phyloP scores from a whole-genome alignment of 768 basidiomycete species.

The Leccinum ochraceum region DNA sequence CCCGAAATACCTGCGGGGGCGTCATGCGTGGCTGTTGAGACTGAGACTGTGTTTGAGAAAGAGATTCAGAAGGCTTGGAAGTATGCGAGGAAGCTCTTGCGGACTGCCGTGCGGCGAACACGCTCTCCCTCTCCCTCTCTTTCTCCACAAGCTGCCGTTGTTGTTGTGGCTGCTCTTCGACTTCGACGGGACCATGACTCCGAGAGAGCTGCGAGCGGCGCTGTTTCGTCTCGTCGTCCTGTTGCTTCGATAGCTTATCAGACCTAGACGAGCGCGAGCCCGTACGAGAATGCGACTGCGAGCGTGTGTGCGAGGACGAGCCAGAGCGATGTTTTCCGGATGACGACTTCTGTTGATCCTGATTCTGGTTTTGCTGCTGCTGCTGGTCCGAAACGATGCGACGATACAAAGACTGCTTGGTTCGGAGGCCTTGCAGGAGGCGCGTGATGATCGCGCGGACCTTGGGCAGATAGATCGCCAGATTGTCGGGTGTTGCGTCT shows the following conservation, averaged over 20 bases:
- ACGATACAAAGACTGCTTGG: conserved; percentile 87
- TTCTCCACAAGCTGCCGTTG: conserved; percentile 35
- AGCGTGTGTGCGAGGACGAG: conserved; percentile 55
- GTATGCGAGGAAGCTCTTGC: conserved; percentile 41
- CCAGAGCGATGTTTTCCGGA: conserved; percentile 42
- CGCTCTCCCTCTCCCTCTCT: conserved; percentile 35
- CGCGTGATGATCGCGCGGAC: conserved; percentile 92
- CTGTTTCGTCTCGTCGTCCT: conserved; percentile 46
- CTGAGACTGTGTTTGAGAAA: conserved; percentile 23
- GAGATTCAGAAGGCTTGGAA: conserved; percentile 37
- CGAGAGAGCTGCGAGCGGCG: conserved; percentile 50
- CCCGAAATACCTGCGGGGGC: conserved; percentile 31
- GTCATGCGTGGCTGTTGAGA: conserved; percentile 22
- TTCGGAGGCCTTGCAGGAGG: conserved; percentile 90
- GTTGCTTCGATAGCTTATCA: conserved; percentile 35
- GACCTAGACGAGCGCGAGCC: conserved; percentile 60
- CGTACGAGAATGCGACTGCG: conserved; percentile 53
- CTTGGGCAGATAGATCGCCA: conserved; percentile 86
- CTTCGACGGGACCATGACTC: conserved; percentile 38
- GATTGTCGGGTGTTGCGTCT: conserved; percentile 81
- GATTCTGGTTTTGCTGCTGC: conserved; percentile 23
- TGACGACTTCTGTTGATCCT: background rate
- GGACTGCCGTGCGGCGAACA: conserved; percentile 40
- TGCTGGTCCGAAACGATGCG: conserved; percentile 66
- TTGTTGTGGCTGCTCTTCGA: background rate